A percentile compares a stretch with the other conserved stretches of the same genome.
These are phyloP conservation scores for Thraustotheca clavata DNA, from an alignment of 352 stramenopile species.

Conservation along the genomic window DNA sequence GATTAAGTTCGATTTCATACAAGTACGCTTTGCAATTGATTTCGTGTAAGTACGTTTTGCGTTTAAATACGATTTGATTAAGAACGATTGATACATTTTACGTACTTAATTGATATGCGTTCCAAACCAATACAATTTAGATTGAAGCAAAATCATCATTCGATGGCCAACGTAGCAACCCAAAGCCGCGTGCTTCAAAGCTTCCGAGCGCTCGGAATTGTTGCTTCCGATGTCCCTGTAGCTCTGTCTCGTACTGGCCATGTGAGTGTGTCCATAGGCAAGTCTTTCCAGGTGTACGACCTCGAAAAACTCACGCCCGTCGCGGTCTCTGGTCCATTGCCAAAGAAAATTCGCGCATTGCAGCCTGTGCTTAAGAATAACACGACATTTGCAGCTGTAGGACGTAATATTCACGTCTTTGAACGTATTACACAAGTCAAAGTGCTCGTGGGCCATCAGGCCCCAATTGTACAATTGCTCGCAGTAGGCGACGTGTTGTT, in stretches of 20 bases:
- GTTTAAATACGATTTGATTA: background rate
- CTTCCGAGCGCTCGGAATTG: slow-evolving; percentile 86
- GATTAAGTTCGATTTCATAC: background rate
- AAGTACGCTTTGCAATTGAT: background rate
- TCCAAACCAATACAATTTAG: background rate
- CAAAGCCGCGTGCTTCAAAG: slow-evolving; percentile 71
- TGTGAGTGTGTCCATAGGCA: slow-evolving; percentile 78
- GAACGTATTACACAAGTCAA: slow-evolving; percentile 47
- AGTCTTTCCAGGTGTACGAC: slow-evolving; percentile 89
- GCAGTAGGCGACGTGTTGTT: slow-evolving; percentile 58
- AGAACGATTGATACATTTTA: too few relatives aligned
- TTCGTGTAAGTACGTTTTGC: background rate
- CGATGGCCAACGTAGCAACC: background rate
- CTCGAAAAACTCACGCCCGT: slow-evolving; percentile 82
- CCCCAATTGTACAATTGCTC: slow-evolving; percentile 40
- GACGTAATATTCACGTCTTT: slow-evolving; percentile 62
- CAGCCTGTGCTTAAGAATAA: slow-evolving; percentile 56
- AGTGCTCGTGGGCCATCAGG: slow-evolving; percentile 51
- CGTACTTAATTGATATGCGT: background rate
- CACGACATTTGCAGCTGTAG: slow-evolving; percentile 68
- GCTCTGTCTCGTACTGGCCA: slow-evolving; percentile 86
- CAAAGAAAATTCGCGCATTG: slow-evolving; percentile 66
- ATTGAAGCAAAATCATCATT: background rate
- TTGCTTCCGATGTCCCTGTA: slow-evolving; percentile 82
- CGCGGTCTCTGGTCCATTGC: slow-evolving; percentile 68